phyloP scores from a whole-genome alignment of 2,329 filamentous ascomycete species.

The Rasamsonia emersonii region DNA sequence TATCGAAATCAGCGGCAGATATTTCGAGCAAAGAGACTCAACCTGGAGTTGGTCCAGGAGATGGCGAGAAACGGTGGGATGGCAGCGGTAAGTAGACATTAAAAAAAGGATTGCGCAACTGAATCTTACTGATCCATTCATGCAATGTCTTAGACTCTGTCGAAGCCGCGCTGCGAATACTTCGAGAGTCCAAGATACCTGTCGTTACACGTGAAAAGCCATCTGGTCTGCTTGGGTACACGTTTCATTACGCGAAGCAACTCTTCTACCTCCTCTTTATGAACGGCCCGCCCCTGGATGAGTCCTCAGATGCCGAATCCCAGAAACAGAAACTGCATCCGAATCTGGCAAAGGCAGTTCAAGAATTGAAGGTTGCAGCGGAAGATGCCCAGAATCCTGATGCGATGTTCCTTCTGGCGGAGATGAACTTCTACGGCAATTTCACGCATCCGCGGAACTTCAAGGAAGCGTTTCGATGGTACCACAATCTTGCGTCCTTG shows the following conservation, averaged over 20 bases:
- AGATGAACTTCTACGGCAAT: conserved; percentile 96
- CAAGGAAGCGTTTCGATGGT: conserved; percentile 67
- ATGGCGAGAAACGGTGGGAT: conserved; percentile 12
- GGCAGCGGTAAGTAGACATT: conserved; percentile 22
- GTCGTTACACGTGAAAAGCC: conserved; percentile 36
- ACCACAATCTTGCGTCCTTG: conserved; percentile 64
- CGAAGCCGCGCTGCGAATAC: conserved; percentile 20
- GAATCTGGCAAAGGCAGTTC: conserved; percentile 49
- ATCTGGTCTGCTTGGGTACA: conserved; percentile 49
- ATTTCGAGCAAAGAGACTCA: conserved; percentile 12
- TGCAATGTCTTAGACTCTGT: conserved; percentile 20
- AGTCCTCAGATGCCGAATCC: conserved; percentile 29
- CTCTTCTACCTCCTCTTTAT: conserved; percentile 57
- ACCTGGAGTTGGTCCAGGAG: conserved; percentile 14
- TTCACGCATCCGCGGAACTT: conserved; percentile 81
- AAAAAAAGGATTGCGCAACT: background rate
- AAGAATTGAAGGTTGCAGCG: conserved; percentile 51
- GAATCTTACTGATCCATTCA: conserved; percentile 6
- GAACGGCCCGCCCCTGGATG: conserved; percentile 47
- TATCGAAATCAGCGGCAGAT: conserved; percentile 12
- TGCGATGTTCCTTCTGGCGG: conserved; percentile 78
- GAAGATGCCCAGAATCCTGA: conserved; percentile 53
- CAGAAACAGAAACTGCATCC: conserved; percentile 25
- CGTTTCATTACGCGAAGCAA: conserved; percentile 54
- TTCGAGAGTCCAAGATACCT: conserved; percentile 20